These are phyloP conservation scores for Zymoseptoria crescenta DNA, from an alignment of 2,329 filamentous ascomycete species.

Conservation along the genomic window DNA sequence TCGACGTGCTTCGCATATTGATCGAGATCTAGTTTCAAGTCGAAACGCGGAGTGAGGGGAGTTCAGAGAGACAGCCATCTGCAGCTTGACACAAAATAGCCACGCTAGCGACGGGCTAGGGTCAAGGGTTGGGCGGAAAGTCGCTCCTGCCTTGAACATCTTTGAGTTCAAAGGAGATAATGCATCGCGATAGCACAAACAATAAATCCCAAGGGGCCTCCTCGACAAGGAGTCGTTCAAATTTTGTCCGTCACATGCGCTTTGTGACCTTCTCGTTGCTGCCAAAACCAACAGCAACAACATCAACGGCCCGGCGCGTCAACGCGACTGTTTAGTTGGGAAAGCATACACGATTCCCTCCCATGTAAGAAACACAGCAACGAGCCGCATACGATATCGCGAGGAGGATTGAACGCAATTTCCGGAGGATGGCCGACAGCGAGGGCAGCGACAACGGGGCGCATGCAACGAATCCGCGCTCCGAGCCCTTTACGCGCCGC, in stretches of 20 bases:
- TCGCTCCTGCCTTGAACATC: background rate
- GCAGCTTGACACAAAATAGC: background rate
- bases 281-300: background rate
- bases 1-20: background rate
- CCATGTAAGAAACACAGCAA: background rate
- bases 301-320: background rate
- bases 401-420: background rate
- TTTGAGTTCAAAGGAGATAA: background rate
- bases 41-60: too few relatives aligned
- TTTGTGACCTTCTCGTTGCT: background rate
- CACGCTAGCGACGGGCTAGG: background rate
- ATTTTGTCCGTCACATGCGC: background rate
- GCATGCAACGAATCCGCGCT: background rate
- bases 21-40: background rate
- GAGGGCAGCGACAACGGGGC: background rate
- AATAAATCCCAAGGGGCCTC: background rate
- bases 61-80: too few relatives aligned
- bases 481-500: slow-evolving; percentile 5
- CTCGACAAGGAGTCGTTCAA: background rate
- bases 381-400: background rate
- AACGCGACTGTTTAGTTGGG: background rate
- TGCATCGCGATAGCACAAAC: background rate
- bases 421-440: background rate
- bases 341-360: background rate
- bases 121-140: background rate